Evolutionary conservation across 495 filamentous ascomycete species (phyloP).

Genomic region (Neurospora tetraspora): DNA sequence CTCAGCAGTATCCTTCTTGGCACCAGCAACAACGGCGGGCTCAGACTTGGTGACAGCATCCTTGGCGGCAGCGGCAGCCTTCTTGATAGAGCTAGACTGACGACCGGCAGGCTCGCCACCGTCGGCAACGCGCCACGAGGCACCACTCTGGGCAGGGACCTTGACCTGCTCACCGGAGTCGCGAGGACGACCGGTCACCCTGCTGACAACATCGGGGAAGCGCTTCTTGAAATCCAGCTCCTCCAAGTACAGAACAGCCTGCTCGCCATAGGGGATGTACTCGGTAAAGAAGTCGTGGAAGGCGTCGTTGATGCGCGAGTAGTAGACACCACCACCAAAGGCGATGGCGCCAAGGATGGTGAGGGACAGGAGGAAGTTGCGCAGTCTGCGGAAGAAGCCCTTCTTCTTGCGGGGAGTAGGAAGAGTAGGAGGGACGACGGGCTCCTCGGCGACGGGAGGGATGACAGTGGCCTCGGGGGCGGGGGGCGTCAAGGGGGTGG

Average conservation of each 20-base stretch:
- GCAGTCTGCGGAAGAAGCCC: slow-evolving; percentile 60
- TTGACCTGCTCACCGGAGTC: slow-evolving; percentile 65
- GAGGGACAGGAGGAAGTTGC: slow-evolving; percentile 59
- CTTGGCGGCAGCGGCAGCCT: slow-evolving; percentile 23
- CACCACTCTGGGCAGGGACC: slow-evolving; percentile 75
- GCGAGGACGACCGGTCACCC: slow-evolving; percentile 29
- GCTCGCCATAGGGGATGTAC: slow-evolving; percentile 90
- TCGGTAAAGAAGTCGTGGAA: slow-evolving; percentile 99
- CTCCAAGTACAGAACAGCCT: slow-evolving; percentile 92
- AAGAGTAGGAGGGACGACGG: slow-evolving; percentile 32
- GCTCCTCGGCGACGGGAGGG: slow-evolving; percentile 25
- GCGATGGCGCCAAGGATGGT: slow-evolving; percentile 61
- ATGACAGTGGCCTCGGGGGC: slow-evolving; percentile 33
- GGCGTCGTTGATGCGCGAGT: slow-evolving; percentile 87
- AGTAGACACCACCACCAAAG: slow-evolving; percentile 82
- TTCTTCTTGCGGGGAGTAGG: slow-evolving; percentile 50
- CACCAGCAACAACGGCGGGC: slow-evolving; percentile 22
- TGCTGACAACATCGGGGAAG: slow-evolving; percentile 63
- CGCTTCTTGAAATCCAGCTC: slow-evolving; percentile 88
- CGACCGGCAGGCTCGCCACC: slow-evolving; percentile 26
- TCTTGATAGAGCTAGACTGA: slow-evolving; percentile 34
- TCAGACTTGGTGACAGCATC: slow-evolving; percentile 17
- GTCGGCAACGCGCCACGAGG: slow-evolving; percentile 70
- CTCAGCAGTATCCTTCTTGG: slow-evolving; percentile 25
- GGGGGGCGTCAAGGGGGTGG: slow-evolving; percentile 50